These are phyloP conservation scores for Chionographis japonica DNA, from an alignment of 106 monocot genomes.

Conservation along the genomic window DNA sequence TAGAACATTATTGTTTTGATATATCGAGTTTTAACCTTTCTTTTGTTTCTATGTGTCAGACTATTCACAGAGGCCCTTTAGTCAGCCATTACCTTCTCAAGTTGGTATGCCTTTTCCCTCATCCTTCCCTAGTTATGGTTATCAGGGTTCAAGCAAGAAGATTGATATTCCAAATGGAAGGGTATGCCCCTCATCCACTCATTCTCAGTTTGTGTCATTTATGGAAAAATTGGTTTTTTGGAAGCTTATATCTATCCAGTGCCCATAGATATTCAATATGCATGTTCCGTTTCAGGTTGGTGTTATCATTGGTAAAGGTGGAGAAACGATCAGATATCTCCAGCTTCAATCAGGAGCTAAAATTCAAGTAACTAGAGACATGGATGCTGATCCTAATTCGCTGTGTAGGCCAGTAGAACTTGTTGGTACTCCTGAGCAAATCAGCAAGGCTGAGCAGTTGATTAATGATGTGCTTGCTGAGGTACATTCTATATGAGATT, in stretches of 20 bases:
- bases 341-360: slow-evolving; percentile 85
- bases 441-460: slow-evolving; percentile 75
- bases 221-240: neutral
- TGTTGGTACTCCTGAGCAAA: slow-evolving; percentile 66
- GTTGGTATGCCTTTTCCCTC: neutral
- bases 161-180: slow-evolving; percentile 86
- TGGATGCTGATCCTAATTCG: slow-evolving; percentile 65
- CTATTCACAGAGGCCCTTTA: slow-evolving; percentile 29
- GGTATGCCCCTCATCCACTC: slow-evolving; percentile 22
- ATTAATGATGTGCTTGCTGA: slow-evolving; percentile 72
- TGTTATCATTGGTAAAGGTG: slow-evolving; percentile 88
- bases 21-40: neutral
- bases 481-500: slow-evolving; percentile 14
- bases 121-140: slow-evolving; percentile 18
- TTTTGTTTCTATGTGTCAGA: slow-evolving; percentile 19
- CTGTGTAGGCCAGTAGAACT: slow-evolving; percentile 68
- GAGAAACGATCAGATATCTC: slow-evolving; percentile 83
- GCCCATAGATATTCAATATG: no score
- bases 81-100: slow-evolving; percentile 31
- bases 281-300: slow-evolving; percentile 51
- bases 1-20: no score
- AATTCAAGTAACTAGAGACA: slow-evolving; percentile 83
- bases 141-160: slow-evolving; percentile 66
- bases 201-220: neutral
- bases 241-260: no score